phyloP scores from a whole-genome alignment of 768 basidiomycete species.

The Rhodotorula sphaerocarpa region DNA sequence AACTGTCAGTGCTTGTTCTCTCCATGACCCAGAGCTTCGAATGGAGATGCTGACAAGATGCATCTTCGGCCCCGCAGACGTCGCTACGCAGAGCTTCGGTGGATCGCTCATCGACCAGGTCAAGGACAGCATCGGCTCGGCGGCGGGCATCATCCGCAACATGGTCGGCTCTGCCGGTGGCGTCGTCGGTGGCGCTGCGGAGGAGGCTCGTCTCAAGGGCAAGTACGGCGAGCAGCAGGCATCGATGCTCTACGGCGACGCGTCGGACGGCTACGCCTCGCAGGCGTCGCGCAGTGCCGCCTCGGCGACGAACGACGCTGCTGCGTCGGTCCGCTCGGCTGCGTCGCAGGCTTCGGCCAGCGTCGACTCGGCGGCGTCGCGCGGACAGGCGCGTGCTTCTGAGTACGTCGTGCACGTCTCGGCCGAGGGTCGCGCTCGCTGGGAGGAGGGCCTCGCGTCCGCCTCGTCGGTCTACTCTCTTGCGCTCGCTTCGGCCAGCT shows the following conservation, averaged over 20 bases:
- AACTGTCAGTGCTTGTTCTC: conserved; percentile 29
- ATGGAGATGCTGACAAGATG: too few relatives aligned
- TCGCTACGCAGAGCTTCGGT: conserved; percentile 56
- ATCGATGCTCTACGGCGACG: conserved; percentile 38
- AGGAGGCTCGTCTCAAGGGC: conserved; percentile 38
- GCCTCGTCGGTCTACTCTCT: conserved; percentile 21
- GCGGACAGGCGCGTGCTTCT: conserved; percentile 3
- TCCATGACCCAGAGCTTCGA: not conserved
- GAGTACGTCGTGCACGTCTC: conserved; percentile 3
- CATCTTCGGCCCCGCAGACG: conserved; percentile 57
- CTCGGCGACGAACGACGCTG: not conserved
- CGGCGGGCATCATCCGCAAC: conserved; percentile 46
- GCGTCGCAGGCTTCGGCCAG: conserved; percentile 3
- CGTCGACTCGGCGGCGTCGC: not conserved
- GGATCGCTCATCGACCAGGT: conserved; percentile 57
- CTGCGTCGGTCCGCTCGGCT: not conserved
- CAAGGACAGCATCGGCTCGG: conserved; percentile 56
- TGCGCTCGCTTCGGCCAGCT: conserved; percentile 10
- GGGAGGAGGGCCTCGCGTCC: conserved; percentile 15
- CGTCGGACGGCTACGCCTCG: conserved; percentile 13
- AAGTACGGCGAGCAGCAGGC: conserved; percentile 42
- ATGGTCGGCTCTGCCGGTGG: conserved; percentile 37
- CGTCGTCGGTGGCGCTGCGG: conserved; percentile 34
- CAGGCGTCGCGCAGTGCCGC: not conserved
- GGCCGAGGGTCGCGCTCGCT: not conserved